These are phyloP conservation scores for Ganoderma boninense DNA, from an alignment of 1,284 basidiomycete species.

Conservation along the genomic window DNA sequence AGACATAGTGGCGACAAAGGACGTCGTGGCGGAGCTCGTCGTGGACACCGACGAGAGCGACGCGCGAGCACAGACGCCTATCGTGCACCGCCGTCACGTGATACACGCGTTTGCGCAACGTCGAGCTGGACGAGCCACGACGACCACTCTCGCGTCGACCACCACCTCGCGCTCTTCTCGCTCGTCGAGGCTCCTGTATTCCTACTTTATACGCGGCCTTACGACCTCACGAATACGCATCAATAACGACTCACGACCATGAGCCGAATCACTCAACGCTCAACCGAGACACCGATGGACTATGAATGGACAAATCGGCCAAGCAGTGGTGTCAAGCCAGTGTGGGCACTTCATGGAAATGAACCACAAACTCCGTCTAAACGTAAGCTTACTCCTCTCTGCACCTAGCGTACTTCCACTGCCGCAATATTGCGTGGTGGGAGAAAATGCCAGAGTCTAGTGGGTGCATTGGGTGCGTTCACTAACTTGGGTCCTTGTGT, in stretches of 20 bases:
- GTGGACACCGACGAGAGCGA: not conserved
- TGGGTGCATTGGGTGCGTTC: not conserved
- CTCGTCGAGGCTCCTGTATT: not conserved
- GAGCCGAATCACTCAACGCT: conserved; percentile 45
- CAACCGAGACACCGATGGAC: conserved; percentile 86
- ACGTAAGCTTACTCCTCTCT: conserved; percentile 54
- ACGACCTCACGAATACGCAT: not conserved
- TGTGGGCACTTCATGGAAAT: conserved; percentile 56
- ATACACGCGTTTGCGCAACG: conserved; percentile 38
- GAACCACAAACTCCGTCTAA: conserved; percentile 65
- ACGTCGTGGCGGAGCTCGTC: not conserved
- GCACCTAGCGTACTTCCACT: not conserved
- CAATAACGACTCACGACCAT: conserved; percentile 20
- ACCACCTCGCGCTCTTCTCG: conserved; percentile 17
- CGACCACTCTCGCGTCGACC: conserved; percentile 26
- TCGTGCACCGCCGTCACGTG: conserved; percentile 40
- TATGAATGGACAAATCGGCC: conserved; percentile 72
- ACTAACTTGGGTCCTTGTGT: conserved; percentile 1
- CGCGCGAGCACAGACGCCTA: conserved; percentile 14
- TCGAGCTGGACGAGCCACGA: conserved; percentile 23
- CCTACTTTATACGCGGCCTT: not conserved
- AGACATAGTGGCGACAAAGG: conserved; percentile 14
- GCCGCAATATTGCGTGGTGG: not conserved
- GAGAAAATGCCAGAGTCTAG: not conserved
- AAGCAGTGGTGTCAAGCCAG: conserved; percentile 57